Conservation (phyloP, 1,139 yeast genomes). For the Geotrichum citri-aurantii region DNA sequence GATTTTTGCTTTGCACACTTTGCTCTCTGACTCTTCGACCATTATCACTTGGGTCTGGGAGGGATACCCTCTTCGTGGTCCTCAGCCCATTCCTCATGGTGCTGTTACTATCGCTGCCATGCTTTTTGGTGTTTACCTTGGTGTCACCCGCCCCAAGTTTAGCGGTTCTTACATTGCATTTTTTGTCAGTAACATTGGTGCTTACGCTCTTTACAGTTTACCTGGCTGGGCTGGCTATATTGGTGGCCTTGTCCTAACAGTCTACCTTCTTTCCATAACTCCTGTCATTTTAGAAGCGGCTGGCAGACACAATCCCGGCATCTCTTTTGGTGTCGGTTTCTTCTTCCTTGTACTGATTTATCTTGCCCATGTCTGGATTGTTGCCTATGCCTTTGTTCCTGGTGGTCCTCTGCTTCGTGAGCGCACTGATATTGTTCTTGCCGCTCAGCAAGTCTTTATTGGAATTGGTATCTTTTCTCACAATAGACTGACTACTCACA, state of each 20-base stretch:
- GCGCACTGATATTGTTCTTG: constrained; percentile 70
- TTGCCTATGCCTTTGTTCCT: constrained; percentile 97
- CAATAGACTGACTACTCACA: constrained; percentile 22
- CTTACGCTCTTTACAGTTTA: constrained; percentile 45
- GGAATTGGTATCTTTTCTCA: constrained; percentile 34
- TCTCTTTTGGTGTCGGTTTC: constrained; percentile 50
- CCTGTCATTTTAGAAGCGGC: constrained; percentile 60
- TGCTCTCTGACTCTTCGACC: constrained; percentile 78
- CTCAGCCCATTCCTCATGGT: constrained; percentile 87
- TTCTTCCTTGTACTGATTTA: constrained; percentile 52
- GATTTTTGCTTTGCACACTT: constrained; percentile 65
- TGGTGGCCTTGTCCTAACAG: constrained; percentile 65
- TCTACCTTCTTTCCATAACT: constrained; percentile 56
- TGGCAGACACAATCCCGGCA: constrained; percentile 54
- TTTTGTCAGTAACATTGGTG: constrained; percentile 36
- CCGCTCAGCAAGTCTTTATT: constrained; percentile 46
- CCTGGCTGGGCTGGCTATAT: constrained; percentile 77
- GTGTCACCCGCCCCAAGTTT: constrained; percentile 34
- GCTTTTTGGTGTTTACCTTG: constrained; percentile 51
- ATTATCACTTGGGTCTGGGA: constrained; percentile 90
- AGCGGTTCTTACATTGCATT: constrained; percentile 25
- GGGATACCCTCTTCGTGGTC: constrained; percentile 84
- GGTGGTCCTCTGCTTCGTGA: constrained; percentile 85
- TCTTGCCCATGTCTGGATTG: constrained; percentile 91
- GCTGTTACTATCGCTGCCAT: constrained; percentile 57